A percentile compares a stretch with the other conserved stretches of the same genome.
These are phyloP conservation scores for Puccinia coronata DNA, from an alignment of 1,284 basidiomycete genomes.

Conservation along the genomic window DNA sequence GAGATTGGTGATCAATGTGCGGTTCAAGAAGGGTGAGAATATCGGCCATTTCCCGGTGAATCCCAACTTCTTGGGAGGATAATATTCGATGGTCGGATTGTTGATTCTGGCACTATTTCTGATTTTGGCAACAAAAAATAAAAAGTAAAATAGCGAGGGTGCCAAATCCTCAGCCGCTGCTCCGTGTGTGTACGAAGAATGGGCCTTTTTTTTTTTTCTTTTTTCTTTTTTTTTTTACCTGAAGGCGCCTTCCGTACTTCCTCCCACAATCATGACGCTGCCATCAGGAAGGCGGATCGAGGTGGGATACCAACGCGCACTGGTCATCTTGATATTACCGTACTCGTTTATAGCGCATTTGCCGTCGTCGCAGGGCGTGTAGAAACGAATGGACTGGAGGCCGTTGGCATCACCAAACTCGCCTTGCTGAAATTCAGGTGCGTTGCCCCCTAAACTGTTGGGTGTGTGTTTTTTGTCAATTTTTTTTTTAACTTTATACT, in stretches of 20 bases:
- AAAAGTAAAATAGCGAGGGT: slow-evolving; percentile 29
- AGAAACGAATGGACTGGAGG: slow-evolving; percentile 71
- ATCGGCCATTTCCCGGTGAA: slow-evolving; percentile 72
- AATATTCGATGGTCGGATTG: slow-evolving; percentile 46
- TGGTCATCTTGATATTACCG: slow-evolving; percentile 66
- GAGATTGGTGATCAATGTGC: slow-evolving; percentile 75
- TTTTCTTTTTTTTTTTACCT: slow-evolving; percentile 50
- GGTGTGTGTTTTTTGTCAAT: too few species aligned
- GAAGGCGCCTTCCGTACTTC: slow-evolving; percentile 51
- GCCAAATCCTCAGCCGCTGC: slow-evolving; percentile 52
- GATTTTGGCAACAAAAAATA: not conserved
- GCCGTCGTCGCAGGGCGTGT: slow-evolving; percentile 68
- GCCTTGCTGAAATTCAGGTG: slow-evolving; percentile 53
- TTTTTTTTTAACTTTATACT: too few species aligned
- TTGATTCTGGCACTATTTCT: slow-evolving; percentile 37
- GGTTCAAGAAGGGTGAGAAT: slow-evolving; percentile 67
- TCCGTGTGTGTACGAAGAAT: too few species aligned
- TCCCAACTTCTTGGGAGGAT: slow-evolving; percentile 56
- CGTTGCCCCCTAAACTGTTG: slow-evolving; percentile 13
- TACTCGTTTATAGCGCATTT: slow-evolving; percentile 69
- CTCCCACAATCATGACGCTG: slow-evolving; percentile 31
- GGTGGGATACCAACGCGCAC: slow-evolving; percentile 71
- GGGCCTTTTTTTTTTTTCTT: too few species aligned
- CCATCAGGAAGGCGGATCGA: slow-evolving; percentile 66
- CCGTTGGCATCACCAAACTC: slow-evolving; percentile 77